phyloP scores from a whole-genome alignment of 805 yeast species.

The Candida namnaoensis region DNA sequence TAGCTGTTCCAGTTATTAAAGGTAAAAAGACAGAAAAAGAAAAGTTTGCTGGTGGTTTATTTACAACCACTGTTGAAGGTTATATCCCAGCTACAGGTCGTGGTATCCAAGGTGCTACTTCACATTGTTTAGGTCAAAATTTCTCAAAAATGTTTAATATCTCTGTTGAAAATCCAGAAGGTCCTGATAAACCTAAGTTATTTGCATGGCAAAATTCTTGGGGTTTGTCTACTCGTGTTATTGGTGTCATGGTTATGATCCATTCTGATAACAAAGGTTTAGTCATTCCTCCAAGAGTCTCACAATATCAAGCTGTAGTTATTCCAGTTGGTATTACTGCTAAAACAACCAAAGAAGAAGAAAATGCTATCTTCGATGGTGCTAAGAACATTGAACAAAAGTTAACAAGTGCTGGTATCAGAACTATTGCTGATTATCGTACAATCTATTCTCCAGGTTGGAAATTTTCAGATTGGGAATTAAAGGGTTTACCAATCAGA shows the following conservation, averaged over 20 bases:
- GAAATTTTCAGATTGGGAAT: conserved; percentile 97
- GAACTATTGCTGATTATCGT: conserved; percentile 82
- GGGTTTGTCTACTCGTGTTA: conserved; percentile 98
- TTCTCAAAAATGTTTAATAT: conserved; percentile 98
- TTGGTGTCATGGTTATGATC: conserved; percentile 99
- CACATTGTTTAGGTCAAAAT: conserved; percentile 96
- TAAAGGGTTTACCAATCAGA: conserved; percentile 92
- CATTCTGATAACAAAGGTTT: conserved; percentile 98
- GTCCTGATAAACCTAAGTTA: conserved; percentile 77
- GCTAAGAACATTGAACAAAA: conserved; percentile 61
- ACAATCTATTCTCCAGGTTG: conserved; percentile 96
- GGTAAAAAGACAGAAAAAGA: conserved; percentile 97
- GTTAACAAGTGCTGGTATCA: conserved; percentile 53
- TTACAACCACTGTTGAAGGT: conserved; percentile 94
- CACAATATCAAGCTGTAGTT: conserved; percentile 85
- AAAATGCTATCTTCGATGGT: conserved; percentile 58
- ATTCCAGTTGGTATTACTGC: conserved; percentile 93
- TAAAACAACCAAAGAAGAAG: conserved; percentile 73
- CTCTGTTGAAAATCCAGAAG: conserved; percentile 91
- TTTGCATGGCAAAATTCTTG: conserved; percentile 95
- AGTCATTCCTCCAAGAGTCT: conserved; percentile 95
- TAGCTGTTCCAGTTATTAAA: conserved; percentile 95
- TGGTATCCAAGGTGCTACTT: conserved; percentile 99
- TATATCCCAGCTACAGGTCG: conserved; percentile 97
- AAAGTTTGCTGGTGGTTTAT: conserved; percentile 96